Evolutionary conservation across 495 filamentous ascomycete species (phyloP).

Genomic region (Penicillium steckii): DNA sequence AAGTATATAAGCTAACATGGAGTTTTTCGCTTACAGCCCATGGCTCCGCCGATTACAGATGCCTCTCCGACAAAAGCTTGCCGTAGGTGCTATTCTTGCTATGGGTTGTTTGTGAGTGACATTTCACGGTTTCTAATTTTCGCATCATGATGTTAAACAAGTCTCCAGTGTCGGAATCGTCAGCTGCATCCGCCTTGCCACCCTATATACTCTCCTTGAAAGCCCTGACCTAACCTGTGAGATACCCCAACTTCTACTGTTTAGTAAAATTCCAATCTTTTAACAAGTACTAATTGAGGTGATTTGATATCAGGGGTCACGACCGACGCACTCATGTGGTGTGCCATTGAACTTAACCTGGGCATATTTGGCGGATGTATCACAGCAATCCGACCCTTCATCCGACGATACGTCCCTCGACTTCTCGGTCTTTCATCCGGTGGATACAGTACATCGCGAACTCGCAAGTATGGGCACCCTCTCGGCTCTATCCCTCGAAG

Average conservation of each 20-base stretch:
- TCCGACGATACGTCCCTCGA: constrained; percentile 33
- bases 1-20: background rate
- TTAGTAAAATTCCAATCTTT: background rate
- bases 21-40: constrained; percentile 18
- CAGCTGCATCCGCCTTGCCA: constrained; percentile 33
- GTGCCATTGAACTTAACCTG: constrained; percentile 35
- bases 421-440: constrained; percentile 30
- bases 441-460: constrained; percentile 10
- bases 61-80: constrained; percentile 29
- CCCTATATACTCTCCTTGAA: constrained; percentile 20
- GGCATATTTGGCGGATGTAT: constrained; percentile 36
- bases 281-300: background rate
- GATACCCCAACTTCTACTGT: background rate
- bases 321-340: constrained; percentile 31
- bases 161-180: constrained; percentile 31
- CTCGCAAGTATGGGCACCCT: constrained; percentile 25
- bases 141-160: background rate
- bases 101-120: constrained; percentile 33
- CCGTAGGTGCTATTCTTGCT: constrained; percentile 24
- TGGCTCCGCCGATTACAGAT: constrained; percentile 37
- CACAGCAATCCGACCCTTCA: constrained; percentile 33
- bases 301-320: constrained; percentile 25
- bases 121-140: background rate
- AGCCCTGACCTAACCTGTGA: constrained; percentile 31
- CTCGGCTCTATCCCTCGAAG: constrained; percentile 25